Evolutionary conservation across 2,329 filamentous ascomycete species (phyloP).

Genomic region (Rhytidhysteron rufulum): DNA sequence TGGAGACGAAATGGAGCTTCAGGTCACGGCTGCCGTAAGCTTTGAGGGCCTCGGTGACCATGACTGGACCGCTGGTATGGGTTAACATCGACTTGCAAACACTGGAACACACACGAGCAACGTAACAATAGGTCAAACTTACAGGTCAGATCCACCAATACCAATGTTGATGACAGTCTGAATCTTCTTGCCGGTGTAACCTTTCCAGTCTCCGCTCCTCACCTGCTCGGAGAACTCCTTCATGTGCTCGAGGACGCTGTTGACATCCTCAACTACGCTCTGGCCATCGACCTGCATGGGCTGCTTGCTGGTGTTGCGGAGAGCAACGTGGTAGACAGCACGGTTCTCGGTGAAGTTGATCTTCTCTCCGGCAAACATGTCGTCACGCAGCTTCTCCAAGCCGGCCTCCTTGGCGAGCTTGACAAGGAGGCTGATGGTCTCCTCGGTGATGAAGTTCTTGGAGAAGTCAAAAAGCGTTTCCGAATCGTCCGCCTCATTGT

Average conservation of each 20-base stretch:
- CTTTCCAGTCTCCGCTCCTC: slow-evolving; percentile 93
- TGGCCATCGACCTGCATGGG: slow-evolving; percentile 80
- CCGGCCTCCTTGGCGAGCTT: slow-evolving; percentile 89
- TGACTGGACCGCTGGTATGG: slow-evolving; percentile 93
- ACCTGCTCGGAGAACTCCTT: slow-evolving; percentile 97
- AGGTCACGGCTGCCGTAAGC: slow-evolving; percentile 81
- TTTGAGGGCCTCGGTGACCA: slow-evolving; percentile 98
- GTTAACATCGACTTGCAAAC: too few relatives aligned
- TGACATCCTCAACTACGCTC: slow-evolving; percentile 92
- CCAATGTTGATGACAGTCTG: slow-evolving; percentile 96
- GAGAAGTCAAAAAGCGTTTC: slow-evolving; percentile 98
- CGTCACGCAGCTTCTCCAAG: slow-evolving; percentile 89
- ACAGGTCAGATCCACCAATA: slow-evolving; percentile 98
- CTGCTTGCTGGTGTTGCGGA: slow-evolving; percentile 85
- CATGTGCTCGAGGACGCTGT: slow-evolving; percentile 91
- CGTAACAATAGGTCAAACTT: slow-evolving; percentile 47
- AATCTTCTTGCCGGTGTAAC: slow-evolving; percentile 94
- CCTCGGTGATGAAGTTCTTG: slow-evolving; percentile 96
- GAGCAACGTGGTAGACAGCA: slow-evolving; percentile 90
- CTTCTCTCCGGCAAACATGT: slow-evolving; percentile 95
- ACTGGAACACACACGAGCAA: too few relatives aligned
- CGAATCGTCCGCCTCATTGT: slow-evolving; percentile 69
- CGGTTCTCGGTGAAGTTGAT: slow-evolving; percentile 99
- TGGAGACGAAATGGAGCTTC: slow-evolving; percentile 97
- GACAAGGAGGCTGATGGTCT: slow-evolving; percentile 81